Evolutionary conservation across 2,329 filamentous ascomycete species (phyloP), one percentile per base, ranked within the genome.

Genomic region (Metarhizium anisopliae): DNA sequence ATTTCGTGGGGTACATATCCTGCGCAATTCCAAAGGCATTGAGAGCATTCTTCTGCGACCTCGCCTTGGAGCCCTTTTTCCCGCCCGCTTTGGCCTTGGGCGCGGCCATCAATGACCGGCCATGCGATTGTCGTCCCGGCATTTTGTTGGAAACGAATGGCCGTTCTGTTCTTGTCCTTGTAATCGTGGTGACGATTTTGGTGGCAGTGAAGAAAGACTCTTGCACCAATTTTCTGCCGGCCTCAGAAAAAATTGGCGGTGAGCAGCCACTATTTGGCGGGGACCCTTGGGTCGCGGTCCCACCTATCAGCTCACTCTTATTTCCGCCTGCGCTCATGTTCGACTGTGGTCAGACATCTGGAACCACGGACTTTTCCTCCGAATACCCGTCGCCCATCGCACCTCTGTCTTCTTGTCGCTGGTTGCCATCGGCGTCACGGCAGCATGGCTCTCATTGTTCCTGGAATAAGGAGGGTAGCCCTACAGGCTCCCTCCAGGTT

Each of bases 81-180:
- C 59, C 57, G 30, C 58, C 55, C 29, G 63, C 56, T 59, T 69
- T 73, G 50, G 66, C 61, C 50, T 72, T 68, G 49, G 69, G 64
- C 43, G 64, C 65, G 11, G 73, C 67, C 60, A 78, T 66, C 25
- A 83, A 67, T 20, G 80, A 69, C 61, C 80, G 70, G 38, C 81
- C 81, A 66, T 84, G 80, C 49, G 81, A 72, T 71, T 84, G 81
- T 60, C 81, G 76, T 66, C 81, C 81, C 20, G 78, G 76, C 81
- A 84, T 83, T 43, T 55, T 70, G 58, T n/a, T 29, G 11, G 45
- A 30, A 14, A 29, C 25, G 8, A 30, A 7, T 29, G 20, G 25
- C 25, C 45, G 20, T 29, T 8, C 30, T 32, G 4, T 47, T 52
- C 30, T 35, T 35, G 32, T 35, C 7, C 32, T 35, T 11, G 6